Conservation (phyloP, 2,329 filamentous ascomycete genomes). For the Chrysoporthe deuterocubensis region DNA sequence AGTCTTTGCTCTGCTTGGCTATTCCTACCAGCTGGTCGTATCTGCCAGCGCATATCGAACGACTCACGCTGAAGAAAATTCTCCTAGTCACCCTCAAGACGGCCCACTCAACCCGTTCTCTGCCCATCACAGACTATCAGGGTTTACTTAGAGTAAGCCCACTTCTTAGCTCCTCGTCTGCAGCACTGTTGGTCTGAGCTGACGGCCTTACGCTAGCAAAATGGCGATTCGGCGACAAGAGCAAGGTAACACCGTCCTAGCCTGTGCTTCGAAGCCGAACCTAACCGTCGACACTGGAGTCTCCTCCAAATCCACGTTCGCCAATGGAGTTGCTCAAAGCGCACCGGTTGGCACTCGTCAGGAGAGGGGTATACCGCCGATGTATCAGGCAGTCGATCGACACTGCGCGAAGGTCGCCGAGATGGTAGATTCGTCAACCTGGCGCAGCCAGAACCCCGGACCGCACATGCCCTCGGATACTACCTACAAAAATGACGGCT, state of each 20-base stretch:
- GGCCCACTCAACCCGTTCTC: not conserved
- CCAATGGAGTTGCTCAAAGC: slow-evolving; percentile 10
- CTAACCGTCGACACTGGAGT: slow-evolving; percentile 24
- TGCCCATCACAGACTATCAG: not conserved
- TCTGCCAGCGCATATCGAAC: not conserved
- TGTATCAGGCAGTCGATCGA: slow-evolving; percentile 20
- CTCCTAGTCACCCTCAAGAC: not conserved
- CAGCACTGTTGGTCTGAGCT: not conserved
- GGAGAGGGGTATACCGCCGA: slow-evolving; percentile 16
- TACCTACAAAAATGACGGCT: not conserved
- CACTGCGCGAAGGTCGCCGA: slow-evolving; percentile 25
- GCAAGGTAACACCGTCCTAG: not conserved
- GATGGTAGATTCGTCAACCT: slow-evolving; percentile 26
- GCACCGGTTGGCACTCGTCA: slow-evolving; percentile 25
- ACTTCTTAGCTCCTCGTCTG: not conserved
- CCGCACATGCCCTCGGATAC: not conserved
- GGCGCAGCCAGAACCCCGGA: slow-evolving; percentile 21
- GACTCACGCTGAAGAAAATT: not conserved
- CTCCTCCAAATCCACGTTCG: not conserved
- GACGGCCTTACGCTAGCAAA: not conserved
- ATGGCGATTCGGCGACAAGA: slow-evolving; percentile 10
- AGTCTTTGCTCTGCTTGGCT: not conserved
- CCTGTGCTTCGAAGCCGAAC: slow-evolving; percentile 2
- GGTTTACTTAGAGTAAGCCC: not conserved
- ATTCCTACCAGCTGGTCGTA: not conserved